Evolutionary conservation across 106 monocot species (phyloP).

Genomic region (Platanthera guangdongensis): DNA sequence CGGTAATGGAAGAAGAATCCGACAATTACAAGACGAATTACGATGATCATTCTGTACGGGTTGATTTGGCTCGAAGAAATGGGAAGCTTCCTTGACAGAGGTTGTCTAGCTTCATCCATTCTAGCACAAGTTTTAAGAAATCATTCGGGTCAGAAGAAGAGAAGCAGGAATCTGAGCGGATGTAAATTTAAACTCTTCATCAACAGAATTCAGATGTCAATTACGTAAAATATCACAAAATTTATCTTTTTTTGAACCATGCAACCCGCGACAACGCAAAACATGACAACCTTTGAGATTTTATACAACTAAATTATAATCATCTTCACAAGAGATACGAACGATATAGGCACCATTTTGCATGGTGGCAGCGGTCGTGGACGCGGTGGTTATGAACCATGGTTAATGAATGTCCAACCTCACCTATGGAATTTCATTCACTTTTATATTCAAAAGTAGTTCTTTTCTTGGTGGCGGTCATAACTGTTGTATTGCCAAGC

Average conservation of each 20-base stretch:
- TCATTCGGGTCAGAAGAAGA: neutral
- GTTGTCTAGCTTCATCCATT: constrained; percentile 90
- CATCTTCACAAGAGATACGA: too few relatives aligned
- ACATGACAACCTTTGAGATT: neutral
- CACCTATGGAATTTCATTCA: too few relatives aligned
- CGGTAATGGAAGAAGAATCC: constrained; percentile 89
- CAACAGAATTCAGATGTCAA: neutral
- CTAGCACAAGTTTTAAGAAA: constrained; percentile 16
- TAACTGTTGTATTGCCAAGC: too few relatives aligned
- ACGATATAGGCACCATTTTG: too few relatives aligned
- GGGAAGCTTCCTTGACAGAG: constrained; percentile 73
- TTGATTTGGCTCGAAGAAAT: constrained; percentile 69
- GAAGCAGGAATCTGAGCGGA: neutral
- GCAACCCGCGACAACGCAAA: neutral
- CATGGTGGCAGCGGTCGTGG: too few relatives aligned
- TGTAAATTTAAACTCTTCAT: neutral
- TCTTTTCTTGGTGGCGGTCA: too few relatives aligned
- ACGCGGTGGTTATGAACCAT: too few relatives aligned
- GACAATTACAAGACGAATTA: constrained; percentile 66
- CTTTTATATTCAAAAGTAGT: too few relatives aligned
- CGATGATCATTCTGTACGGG: constrained; percentile 77
- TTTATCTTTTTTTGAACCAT: neutral
- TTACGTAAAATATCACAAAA: neutral
- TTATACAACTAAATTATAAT: neutral
- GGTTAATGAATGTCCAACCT: too few relatives aligned